A percentile compares a stretch with the other conserved stretches of the same genome.
phyloP scores from a whole-genome alignment of 1,139 yeast species.

The Candida dubliniensis region DNA sequence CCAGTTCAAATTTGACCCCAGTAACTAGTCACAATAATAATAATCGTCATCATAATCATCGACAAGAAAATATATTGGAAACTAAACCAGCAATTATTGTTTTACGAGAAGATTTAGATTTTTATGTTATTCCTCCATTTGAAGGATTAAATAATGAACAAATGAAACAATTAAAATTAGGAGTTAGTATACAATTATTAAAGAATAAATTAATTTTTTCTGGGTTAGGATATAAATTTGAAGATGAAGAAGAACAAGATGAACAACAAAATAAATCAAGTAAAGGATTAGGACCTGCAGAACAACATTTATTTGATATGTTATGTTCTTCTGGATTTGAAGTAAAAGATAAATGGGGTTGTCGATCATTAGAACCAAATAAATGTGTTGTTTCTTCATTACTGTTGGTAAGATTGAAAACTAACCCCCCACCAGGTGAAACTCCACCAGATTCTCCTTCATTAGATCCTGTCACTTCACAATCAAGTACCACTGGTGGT shows the following conservation, averaged over 20 bases:
- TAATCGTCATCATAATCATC: slow-evolving; percentile 16
- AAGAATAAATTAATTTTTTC: slow-evolving; percentile 65
- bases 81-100: slow-evolving; percentile 91
- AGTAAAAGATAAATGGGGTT: slow-evolving; percentile 78
- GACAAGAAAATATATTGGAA: slow-evolving; percentile 54
- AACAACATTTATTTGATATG: slow-evolving; percentile 93
- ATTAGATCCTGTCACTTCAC: slow-evolving; percentile 48
- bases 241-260: slow-evolving; percentile 12
- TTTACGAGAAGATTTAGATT: slow-evolving; percentile 90
- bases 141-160: slow-evolving; percentile 49
- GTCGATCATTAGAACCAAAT: slow-evolving; percentile 78
- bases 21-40: slow-evolving; percentile 16
- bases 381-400: slow-evolving; percentile 85
- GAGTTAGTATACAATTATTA: slow-evolving; percentile 58
- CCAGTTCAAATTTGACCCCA: slow-evolving; percentile 21
- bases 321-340: slow-evolving; percentile 86
- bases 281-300: slow-evolving; percentile 78
- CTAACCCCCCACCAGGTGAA: slow-evolving; percentile 20
- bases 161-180: slow-evolving; percentile 65
- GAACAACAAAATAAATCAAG: slow-evolving; percentile 1
- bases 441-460: slow-evolving; percentile 52
- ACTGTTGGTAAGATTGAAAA: slow-evolving; percentile 69
- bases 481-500: slow-evolving; percentile 23
- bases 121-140: slow-evolving; percentile 80
- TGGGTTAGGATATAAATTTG: slow-evolving; percentile 58